A percentile compares a stretch with the other conserved stretches of the same genome.
These are phyloP conservation scores for Blastobotrys capitulatus DNA, from an alignment of 1,139 yeast species.

Conservation along the genomic window DNA sequence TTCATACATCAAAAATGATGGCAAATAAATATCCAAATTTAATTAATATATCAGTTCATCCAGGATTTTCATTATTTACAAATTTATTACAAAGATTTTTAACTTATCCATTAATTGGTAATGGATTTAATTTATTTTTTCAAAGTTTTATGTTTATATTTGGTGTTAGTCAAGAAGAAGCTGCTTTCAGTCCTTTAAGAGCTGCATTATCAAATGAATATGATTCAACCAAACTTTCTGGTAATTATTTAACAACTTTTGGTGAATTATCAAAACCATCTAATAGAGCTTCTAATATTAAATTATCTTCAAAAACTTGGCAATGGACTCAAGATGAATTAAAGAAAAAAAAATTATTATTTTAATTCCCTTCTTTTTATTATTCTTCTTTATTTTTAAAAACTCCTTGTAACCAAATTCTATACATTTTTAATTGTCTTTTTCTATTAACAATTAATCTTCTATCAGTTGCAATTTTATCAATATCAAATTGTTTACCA, in stretches of 20 bases:
- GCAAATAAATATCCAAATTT: conserved; percentile 64
- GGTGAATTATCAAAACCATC: conserved; percentile 56
- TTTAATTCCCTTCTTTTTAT: background rate
- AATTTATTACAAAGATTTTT: conserved; percentile 72
- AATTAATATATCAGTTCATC: conserved; percentile 66
- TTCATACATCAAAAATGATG: conserved; percentile 64
- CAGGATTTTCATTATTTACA: conserved; percentile 81
- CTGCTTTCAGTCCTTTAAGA: conserved; percentile 58
- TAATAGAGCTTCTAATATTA: conserved; percentile 51
- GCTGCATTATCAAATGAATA: conserved; percentile 57
- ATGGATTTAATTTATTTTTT: conserved; percentile 50
- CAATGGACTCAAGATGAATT: conserved; percentile 73
- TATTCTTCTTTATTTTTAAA: conserved; percentile 35
- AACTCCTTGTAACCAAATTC: conserved; percentile 95
- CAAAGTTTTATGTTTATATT: conserved; percentile 61
- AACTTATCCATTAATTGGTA: conserved; percentile 68
- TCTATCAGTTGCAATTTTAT: conserved; percentile 82
- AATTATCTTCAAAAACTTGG: conserved; percentile 69
- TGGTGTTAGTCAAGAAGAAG: conserved; percentile 70
- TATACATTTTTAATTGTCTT: conserved; percentile 87
- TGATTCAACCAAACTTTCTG: conserved; percentile 49
- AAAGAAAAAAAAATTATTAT: conserved; percentile 40
- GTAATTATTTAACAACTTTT: conserved; percentile 55
- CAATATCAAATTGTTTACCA: conserved; percentile 56
- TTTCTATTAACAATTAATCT: conserved; percentile 87